Conservation (phyloP, 768 basidiomycete species). For the Porphyrellus cyaneotinctus region DNA sequence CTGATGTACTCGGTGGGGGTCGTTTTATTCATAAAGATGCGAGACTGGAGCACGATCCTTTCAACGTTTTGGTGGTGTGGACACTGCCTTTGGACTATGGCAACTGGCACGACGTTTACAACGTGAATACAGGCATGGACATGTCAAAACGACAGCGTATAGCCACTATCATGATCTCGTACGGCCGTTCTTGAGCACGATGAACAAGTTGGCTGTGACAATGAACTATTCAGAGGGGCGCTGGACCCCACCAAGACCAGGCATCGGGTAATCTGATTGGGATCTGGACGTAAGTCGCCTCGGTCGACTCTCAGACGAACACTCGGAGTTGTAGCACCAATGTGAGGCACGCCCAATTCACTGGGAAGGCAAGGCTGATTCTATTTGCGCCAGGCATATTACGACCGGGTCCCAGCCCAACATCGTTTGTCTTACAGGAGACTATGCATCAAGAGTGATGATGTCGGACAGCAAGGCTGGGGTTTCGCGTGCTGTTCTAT, state of each 20-base stretch:
- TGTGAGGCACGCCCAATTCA: background rate
- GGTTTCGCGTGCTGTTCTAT: slow-evolving; percentile 16
- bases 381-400: slow-evolving; percentile 11
- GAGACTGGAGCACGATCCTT: slow-evolving; percentile 7
- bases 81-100: slow-evolving; percentile 10
- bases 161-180: background rate
- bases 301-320: slow-evolving; percentile 14
- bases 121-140: background rate
- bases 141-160: background rate
- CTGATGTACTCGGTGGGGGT: slow-evolving; percentile 15
- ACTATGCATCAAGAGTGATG: slow-evolving; percentile 23
- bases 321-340: slow-evolving; percentile 15
- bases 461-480: slow-evolving; percentile 5
- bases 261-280: slow-evolving; percentile 14
- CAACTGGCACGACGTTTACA: slow-evolving; percentile 6
- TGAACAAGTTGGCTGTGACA: slow-evolving; percentile 7
- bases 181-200: slow-evolving; percentile 2
- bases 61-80: slow-evolving; percentile 14
- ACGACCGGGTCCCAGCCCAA: slow-evolving; percentile 20
- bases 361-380: background rate
- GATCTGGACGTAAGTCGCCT: slow-evolving; percentile 16
- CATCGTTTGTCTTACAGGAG: slow-evolving; percentile 22
- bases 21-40: background rate
- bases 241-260: background rate
- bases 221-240: slow-evolving; percentile 4